Percentiles rank a stretch among this genome's conserved stretches.
Conservation (phyloP, 805 yeast species). For the Kazachstania africana region DNA sequence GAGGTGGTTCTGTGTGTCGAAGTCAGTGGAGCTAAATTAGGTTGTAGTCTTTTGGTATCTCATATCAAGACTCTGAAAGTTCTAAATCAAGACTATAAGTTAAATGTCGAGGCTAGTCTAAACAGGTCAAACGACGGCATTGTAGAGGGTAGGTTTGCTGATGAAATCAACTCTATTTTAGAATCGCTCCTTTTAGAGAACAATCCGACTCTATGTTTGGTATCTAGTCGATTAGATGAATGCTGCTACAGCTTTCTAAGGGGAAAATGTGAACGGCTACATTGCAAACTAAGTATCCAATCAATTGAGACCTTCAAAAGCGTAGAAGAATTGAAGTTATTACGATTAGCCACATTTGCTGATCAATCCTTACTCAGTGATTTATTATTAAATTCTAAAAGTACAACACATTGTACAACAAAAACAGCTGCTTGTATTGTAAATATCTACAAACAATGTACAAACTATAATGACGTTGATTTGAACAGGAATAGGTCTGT, state of each 20-base stretch:
- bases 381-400: conserved; percentile 2
- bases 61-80: conserved; percentile 4
- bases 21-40: conserved; percentile 4
- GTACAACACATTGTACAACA: conserved; percentile 4
- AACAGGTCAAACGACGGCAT: background rate
- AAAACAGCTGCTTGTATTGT: conserved; percentile 7
- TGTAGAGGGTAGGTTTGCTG: background rate
- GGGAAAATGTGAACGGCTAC: conserved; percentile 3
- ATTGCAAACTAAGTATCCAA: conserved; percentile 7
- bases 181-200: conserved; percentile 8
- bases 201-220: conserved; percentile 10
- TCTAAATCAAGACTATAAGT: conserved; percentile 9
- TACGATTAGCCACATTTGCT: background rate
- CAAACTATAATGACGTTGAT: background rate
- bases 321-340: background rate
- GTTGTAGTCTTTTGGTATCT: conserved; percentile 8
- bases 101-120: conserved; percentile 1
- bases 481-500: background rate
- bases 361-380: conserved; percentile 3
- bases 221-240: conserved; percentile 12
- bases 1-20: conserved; percentile 10
- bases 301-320: conserved; percentile 5
- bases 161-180: conserved; percentile 8
- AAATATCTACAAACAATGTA: background rate
- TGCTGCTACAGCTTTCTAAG: conserved; percentile 3